A percentile compares a stretch with the other conserved stretches of the same genome.
Conservation (phyloP, 768 basidiomycete genomes). For the Leccinum arenicola region DNA sequence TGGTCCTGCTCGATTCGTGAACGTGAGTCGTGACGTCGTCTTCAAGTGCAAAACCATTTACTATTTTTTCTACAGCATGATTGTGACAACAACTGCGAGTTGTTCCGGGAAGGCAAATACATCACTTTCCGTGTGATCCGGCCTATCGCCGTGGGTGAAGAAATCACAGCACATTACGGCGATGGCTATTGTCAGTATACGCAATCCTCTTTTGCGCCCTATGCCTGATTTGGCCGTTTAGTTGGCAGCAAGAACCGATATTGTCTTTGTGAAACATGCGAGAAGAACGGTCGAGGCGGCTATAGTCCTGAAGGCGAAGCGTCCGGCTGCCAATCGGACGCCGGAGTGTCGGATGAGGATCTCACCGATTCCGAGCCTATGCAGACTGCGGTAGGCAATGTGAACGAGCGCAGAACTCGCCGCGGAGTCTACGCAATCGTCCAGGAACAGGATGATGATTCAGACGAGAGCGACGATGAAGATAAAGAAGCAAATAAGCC, state of each 20-base stretch:
- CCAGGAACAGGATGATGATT: slow-evolving; percentile 55
- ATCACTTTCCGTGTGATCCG: slow-evolving; percentile 85
- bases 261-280: slow-evolving; percentile 87
- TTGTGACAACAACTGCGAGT: slow-evolving; percentile 84
- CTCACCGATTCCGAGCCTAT: slow-evolving; percentile 41
- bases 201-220: slow-evolving; percentile 20
- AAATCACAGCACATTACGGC: slow-evolving; percentile 88
- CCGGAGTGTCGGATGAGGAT: slow-evolving; percentile 34
- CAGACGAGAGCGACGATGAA: slow-evolving; percentile 61
- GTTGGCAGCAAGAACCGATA: slow-evolving; percentile 68
- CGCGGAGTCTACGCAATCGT: slow-evolving; percentile 78
- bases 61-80: slow-evolving; percentile 60
- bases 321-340: slow-evolving; percentile 47
- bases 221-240: slow-evolving; percentile 35
- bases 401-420: slow-evolving; percentile 78
- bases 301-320: slow-evolving; percentile 57
- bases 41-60: not conserved
- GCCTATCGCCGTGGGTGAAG: slow-evolving; percentile 76
- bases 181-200: slow-evolving; percentile 80
- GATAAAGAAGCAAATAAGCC: slow-evolving; percentile 46
- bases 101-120: slow-evolving; percentile 85
- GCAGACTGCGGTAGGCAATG: slow-evolving; percentile 51
- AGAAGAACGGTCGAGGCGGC: slow-evolving; percentile 70
- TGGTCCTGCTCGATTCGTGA: slow-evolving; percentile 89
- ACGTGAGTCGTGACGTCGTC: slow-evolving; percentile 50